Percentiles rank a stretch among this genome's conserved stretches.
phyloP scores from a whole-genome alignment of 495 filamentous ascomycete genomes.

The Lasiosphaeriaceae sp. region DNA sequence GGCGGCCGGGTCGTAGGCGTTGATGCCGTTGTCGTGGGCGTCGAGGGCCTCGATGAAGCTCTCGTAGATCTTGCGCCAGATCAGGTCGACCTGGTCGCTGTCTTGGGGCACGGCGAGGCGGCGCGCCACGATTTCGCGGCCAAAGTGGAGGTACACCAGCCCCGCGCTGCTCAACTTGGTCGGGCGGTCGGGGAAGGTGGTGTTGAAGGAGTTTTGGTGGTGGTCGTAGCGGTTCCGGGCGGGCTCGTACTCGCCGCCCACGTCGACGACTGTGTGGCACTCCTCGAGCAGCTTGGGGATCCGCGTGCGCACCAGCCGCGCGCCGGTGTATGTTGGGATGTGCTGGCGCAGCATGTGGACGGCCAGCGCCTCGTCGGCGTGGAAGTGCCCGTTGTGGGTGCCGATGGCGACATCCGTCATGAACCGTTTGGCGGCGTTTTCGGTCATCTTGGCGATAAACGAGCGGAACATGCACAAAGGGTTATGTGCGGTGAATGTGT shows the following conservation, averaged over 20 bases:
- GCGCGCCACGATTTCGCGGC: slow-evolving; percentile 71
- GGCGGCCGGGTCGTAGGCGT: slow-evolving; percentile 64
- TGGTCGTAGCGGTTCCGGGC: slow-evolving; percentile 81
- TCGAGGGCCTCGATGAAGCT: slow-evolving; percentile 95
- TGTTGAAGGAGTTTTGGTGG: slow-evolving; percentile 87
- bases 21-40: slow-evolving; percentile 95
- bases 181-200: slow-evolving; percentile 65
- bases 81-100: slow-evolving; percentile 60
- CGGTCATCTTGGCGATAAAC: slow-evolving; percentile 39
- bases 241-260: slow-evolving; percentile 85
- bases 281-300: slow-evolving; percentile 71
- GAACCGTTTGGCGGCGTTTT: slow-evolving; percentile 66
- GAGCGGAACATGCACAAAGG: slow-evolving; percentile 19
- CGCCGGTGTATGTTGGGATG: slow-evolving; percentile 72
- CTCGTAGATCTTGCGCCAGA: slow-evolving; percentile 87
- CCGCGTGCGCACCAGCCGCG: slow-evolving; percentile 78
- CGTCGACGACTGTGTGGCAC: slow-evolving; percentile 95
- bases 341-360: slow-evolving; percentile 86
- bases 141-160: slow-evolving; percentile 94
- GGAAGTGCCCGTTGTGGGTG: slow-evolving; percentile 96
- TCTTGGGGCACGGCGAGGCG: slow-evolving; percentile 51
- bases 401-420: slow-evolving; percentile 68
- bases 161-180: slow-evolving; percentile 94
- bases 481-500: background rate
- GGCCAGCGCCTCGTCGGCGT: slow-evolving; percentile 97